These are phyloP conservation scores for Luvunga scandens DNA, from an alignment of 345 rosid species.

Conservation along the genomic window DNA sequence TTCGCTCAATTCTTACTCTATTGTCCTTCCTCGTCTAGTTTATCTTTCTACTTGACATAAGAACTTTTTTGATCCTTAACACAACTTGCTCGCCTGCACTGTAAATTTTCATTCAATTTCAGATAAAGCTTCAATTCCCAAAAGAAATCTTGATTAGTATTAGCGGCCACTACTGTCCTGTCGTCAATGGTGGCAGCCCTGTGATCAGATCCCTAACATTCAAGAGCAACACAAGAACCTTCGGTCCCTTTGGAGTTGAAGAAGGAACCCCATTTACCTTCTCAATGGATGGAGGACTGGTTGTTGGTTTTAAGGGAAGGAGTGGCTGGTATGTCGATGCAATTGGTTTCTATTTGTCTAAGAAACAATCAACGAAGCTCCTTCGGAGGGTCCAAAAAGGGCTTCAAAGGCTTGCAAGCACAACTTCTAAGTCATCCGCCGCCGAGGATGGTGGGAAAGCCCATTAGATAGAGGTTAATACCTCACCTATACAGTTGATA, in stretches of 20 bases:
- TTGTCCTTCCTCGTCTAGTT: background rate
- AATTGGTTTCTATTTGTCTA: conserved; percentile 55
- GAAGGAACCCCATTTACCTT: conserved; percentile 71
- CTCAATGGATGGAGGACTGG: conserved; percentile 46
- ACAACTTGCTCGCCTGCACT: background rate
- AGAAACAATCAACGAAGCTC: conserved; percentile 40
- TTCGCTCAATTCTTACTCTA: conserved; percentile 10
- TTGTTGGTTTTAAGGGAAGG: conserved; percentile 67
- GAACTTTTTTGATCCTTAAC: too few relatives aligned
- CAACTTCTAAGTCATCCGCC: conserved; percentile 5
- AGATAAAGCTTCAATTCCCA: conserved; percentile 75
- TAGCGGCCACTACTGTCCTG: conserved; percentile 57
- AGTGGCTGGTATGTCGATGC: conserved; percentile 77
- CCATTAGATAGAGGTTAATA: background rate
- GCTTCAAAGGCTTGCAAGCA: conserved; percentile 49
- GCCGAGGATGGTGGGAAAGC: background rate
- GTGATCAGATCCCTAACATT: conserved; percentile 70
- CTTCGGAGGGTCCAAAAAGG: conserved; percentile 47
- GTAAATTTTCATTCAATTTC: conserved; percentile 1
- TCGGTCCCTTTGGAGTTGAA: conserved; percentile 70
- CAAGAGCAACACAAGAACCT: conserved; percentile 58
- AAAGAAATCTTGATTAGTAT: conserved; percentile 59
- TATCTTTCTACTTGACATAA: background rate
- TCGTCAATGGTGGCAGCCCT: conserved; percentile 54
- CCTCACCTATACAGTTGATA: background rate